These are phyloP conservation scores for Prosopis cineraria DNA, from an alignment of 306 rosid species.

Conservation along the genomic window DNA sequence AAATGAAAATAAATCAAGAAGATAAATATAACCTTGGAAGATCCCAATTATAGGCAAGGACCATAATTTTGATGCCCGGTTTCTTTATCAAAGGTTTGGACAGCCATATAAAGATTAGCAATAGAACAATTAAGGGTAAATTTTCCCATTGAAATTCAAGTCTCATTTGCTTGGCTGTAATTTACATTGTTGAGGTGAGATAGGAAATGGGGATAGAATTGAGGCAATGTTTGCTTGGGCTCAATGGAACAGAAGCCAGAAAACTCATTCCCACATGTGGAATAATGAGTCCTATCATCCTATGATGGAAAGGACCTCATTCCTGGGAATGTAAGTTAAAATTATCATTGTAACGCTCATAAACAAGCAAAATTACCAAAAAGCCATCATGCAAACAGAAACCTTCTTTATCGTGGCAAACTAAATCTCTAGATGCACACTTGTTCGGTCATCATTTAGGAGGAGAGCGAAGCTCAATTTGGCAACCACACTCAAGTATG, in stretches of 20 bases:
- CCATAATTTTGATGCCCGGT: not conserved
- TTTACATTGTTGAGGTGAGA: not conserved
- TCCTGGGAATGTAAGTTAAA: not conserved
- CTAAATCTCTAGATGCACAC: not conserved
- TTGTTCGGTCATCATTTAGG: not conserved
- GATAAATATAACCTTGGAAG: not conserved
- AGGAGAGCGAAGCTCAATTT: not conserved
- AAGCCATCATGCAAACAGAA: not conserved
- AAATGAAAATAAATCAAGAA: conserved; percentile 21
- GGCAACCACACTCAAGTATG: not conserved
- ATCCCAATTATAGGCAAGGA: not conserved
- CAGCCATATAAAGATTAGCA: not conserved
- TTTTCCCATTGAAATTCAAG: not conserved
- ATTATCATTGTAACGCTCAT: not conserved
- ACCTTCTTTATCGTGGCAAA: not conserved
- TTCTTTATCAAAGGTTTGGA: not conserved
- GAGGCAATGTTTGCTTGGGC: not conserved
- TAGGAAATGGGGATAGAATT: not conserved
- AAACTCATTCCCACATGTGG: not conserved
- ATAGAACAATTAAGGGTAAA: not conserved
- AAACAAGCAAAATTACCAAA: not conserved
- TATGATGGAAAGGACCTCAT: not conserved
- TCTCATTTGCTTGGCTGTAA: not conserved
- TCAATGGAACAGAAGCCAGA: not conserved
- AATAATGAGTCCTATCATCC: not conserved